A percentile compares a stretch with the other conserved stretches of the same genome.
phyloP scores from a whole-genome alignment of 202 grass and related monocot species.

The Panicum virgatum region DNA sequence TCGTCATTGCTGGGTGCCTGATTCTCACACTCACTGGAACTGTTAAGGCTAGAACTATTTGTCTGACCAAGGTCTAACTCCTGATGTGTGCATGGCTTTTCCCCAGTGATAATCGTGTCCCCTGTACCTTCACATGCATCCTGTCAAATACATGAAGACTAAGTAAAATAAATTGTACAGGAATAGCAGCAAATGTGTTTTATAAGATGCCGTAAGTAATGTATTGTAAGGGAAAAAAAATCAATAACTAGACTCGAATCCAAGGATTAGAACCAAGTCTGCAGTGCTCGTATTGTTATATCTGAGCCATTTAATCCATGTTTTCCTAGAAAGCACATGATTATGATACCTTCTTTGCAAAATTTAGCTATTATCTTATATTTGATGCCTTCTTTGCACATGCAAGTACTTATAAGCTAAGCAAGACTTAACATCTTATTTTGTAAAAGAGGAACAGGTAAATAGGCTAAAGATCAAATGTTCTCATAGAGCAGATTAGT shows the following conservation, averaged over 20 bases:
- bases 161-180: slow-evolving; percentile 39
- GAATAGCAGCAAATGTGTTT: neutral
- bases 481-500: slow-evolving; percentile 20
- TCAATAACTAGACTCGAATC: neutral
- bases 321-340: neutral
- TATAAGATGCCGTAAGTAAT: neutral
- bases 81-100: slow-evolving; percentile 35
- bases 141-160: slow-evolving; percentile 42
- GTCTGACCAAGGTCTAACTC: slow-evolving; percentile 40
- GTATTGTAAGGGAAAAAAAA: neutral
- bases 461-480: neutral
- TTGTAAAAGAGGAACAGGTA: neutral
- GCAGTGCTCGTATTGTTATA: slow-evolving; percentile 10
- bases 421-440: neutral
- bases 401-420: neutral
- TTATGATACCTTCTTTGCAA: neutral
- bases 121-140: slow-evolving; percentile 39
- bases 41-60: slow-evolving; percentile 52
- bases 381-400: neutral
- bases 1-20: slow-evolving; percentile 28
- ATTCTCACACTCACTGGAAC: slow-evolving; percentile 49
- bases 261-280: neutral
- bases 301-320: neutral
- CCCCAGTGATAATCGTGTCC: slow-evolving; percentile 36
- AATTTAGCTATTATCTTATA: neutral